Base-by-base conservation (phyloP, 805 yeast genomes). In the Vanderwaltozyma polyspora region DNA sequence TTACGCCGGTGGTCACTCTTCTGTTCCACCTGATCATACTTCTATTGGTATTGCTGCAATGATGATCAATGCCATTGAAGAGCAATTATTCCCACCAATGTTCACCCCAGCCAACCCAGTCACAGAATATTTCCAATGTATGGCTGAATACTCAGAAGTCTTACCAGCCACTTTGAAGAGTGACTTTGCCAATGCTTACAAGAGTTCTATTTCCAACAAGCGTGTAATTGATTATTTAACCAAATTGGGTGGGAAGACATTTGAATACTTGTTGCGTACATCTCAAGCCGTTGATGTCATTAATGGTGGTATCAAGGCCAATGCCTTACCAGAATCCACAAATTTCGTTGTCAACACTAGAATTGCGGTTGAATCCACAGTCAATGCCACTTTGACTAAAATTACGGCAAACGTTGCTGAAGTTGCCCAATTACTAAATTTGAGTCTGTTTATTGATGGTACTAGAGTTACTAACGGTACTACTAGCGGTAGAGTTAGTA, bases 1-100 rank as follows among this genome's bases (percentile, higher is more conserved):
- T 17, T 75, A 81, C 15, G 72, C 74, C 11, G 93, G 93, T 25
- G 93, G 93, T 7, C 93, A 81, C 51, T 74, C 89, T 1, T 78
- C 87, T 7, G 54, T 68, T n/a, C 91, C 93, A 7, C 89, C 87
- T 2, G 78, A 72, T 31, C 91, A 83, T 49, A 81, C 93, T 5
- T 68, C 80, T 2, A 80, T 84, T 57, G 94, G 91, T 10, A 68
- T 83, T 25, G 62, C 77, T 33, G 65, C 84, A 3, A 74, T 78
- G 37, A 60, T 82, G 36, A 63, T 77, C 9, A 55, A 62, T 8
- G 44, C 53, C 13, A 60, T 83, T 27, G 94, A 85, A 53, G 52
- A 56, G 9, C 67, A 71, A 39, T 78, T 76, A 6, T 59, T 49
- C 34, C 40, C 34, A 11, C 41, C 34, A 13, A 41, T 43, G n/a